phyloP scores from a whole-genome alignment of 768 basidiomycete species.

The Symmetrospora coprosmae region DNA sequence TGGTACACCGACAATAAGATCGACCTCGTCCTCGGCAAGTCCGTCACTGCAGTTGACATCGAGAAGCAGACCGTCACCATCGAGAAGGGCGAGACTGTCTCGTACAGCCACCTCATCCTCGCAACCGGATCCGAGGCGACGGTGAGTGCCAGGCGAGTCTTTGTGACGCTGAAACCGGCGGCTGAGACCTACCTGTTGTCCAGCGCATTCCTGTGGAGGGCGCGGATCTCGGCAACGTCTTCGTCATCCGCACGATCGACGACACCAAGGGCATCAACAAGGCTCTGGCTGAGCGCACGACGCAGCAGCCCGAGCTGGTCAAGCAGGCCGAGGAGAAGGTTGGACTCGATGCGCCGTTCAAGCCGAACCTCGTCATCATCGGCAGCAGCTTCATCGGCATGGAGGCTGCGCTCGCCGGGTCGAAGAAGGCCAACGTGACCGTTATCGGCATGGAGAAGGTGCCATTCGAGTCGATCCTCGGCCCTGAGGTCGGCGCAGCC shows the following conservation, averaged over 20 bases:
- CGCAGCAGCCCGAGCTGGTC: conserved; percentile 25
- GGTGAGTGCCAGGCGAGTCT: conserved; percentile 14
- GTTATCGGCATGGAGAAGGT: conserved; percentile 68
- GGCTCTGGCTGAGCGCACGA: conserved; percentile 16
- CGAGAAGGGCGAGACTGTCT: conserved; percentile 49
- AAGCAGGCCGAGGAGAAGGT: conserved; percentile 32
- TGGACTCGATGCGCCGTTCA: conserved; percentile 40
- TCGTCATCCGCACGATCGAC: conserved; percentile 54
- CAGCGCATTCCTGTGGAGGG: conserved; percentile 59
- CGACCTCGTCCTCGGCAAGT: conserved; percentile 51
- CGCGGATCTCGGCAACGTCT: conserved; percentile 58
- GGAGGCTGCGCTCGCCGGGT: conserved; percentile 69
- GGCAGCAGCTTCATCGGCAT: conserved; percentile 85
- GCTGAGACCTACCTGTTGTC: not conserved
- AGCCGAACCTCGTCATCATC: conserved; percentile 64
- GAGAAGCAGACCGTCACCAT: conserved; percentile 51
- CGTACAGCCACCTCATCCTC: conserved; percentile 64
- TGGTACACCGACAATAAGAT: conserved; percentile 54
- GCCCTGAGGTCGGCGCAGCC: conserved; percentile 61
- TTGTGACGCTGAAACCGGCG: not conserved
- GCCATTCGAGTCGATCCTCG: conserved; percentile 70
- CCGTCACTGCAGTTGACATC: conserved; percentile 56
- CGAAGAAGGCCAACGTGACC: conserved; percentile 54
- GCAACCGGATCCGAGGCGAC: conserved; percentile 63
- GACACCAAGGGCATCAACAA: conserved; percentile 47